Evolutionary conservation across 1,284 basidiomycete genomes (phyloP).

Genomic region (Papiliotrema fonsecae): DNA sequence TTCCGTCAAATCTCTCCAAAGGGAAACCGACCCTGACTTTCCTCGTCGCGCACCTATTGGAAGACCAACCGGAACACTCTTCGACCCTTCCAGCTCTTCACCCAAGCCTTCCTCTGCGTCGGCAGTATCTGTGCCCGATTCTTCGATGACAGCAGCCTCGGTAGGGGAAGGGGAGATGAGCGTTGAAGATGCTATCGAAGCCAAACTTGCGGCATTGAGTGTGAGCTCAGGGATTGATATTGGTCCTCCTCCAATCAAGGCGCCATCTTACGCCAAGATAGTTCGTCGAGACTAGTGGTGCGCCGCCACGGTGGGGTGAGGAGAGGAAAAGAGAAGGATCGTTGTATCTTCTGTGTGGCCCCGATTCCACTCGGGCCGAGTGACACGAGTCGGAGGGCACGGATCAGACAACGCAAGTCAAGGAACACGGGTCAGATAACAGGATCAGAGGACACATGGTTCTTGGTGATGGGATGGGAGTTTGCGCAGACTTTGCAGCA

Average conservation of each 20-base stretch:
- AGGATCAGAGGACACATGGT: too few species aligned
- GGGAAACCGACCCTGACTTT: constrained; percentile 34
- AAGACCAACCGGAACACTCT: constrained; percentile 22
- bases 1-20: too few species aligned
- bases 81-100: constrained; percentile 25
- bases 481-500: too few species aligned
- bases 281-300: constrained; percentile 33
- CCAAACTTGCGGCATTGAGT: constrained; percentile 31
- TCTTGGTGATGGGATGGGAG: too few species aligned
- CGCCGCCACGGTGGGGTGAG: background rate
- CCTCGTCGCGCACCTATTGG: constrained; percentile 24
- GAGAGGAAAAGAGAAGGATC: background rate
- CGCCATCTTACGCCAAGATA: constrained; percentile 41
- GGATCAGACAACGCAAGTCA: too few species aligned
- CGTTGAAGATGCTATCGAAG: constrained; percentile 38
- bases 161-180: constrained; percentile 8
- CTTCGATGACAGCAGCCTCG: background rate
- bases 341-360: too few species aligned
- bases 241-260: constrained; percentile 17
- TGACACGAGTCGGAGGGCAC: too few species aligned
- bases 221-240: constrained; percentile 30
- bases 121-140: background rate
- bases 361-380: too few species aligned
- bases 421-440: too few species aligned
- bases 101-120: constrained; percentile 5